Percentiles rank a stretch among this genome's conserved stretches.
phyloP scores from a whole-genome alignment of 345 rosid species.

The Litchi chinensis region DNA sequence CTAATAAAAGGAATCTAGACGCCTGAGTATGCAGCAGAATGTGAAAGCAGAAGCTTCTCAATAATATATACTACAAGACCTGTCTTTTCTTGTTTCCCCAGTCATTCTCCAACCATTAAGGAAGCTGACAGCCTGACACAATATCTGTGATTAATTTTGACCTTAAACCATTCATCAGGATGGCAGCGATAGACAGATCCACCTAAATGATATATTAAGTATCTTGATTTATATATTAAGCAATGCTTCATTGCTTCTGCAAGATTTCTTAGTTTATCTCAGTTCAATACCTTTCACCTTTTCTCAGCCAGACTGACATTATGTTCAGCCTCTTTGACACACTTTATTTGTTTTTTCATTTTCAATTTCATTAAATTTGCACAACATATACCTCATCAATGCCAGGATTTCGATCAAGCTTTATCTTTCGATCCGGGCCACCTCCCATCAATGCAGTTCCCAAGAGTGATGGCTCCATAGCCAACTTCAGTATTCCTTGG shows the following conservation, averaged over 20 bases:
- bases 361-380: not conserved
- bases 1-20: not conserved
- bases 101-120: not conserved
- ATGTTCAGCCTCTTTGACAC: not conserved
- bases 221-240: not conserved
- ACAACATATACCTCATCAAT: conserved; percentile 68
- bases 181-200: not conserved
- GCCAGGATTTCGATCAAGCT: conserved; percentile 87
- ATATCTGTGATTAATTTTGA: not conserved
- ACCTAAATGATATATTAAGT: not conserved
- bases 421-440: conserved; percentile 88
- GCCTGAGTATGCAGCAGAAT: not conserved
- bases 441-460: conserved; percentile 87
- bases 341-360: not conserved
- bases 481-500: conserved; percentile 87
- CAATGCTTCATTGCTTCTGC: not conserved
- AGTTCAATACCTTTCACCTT: not conserved
- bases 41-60: not conserved
- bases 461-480: conserved; percentile 92
- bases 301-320: not conserved
- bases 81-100: not conserved
- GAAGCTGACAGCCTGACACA: not conserved
- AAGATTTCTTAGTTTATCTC: not conserved
- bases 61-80: not conserved
- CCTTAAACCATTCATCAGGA: not conserved